Evolutionary conservation across 2,329 filamentous ascomycete species (phyloP), one percentile per base, ranked within the genome.

Genomic region (Aspergillus nomiae): DNA sequence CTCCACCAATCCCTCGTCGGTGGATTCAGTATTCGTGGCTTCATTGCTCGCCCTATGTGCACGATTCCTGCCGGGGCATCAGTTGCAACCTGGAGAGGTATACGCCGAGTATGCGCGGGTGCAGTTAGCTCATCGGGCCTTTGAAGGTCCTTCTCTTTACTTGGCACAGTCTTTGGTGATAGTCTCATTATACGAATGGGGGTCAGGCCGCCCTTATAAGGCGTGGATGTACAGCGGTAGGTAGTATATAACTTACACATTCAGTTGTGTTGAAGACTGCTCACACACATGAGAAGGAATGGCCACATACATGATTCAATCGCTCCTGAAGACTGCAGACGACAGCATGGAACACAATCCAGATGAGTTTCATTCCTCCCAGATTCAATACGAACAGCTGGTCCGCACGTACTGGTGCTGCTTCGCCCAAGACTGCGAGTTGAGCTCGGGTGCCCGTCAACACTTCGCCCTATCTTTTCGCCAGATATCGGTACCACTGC

Each of bases 191-290:
- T 77, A 77, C 46, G 75, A 77, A 62, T 77, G 75, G 75, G 75
- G 75, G 0, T 71, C 73, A 4, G 74, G 74, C 10, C 72, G 71
- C 4, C 74, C 75, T 3, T 77, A 77, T 61, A 74, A 76, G 50
- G 75, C 75, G 2, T 77, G 75, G 75, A 77, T 77, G 75, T 77
- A 77, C 59, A 77, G 75, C 53, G 75, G 75, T 76, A 66, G 21
- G 67, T 65, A 9, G 19, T 51, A 32, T 12, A 19, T 51, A 7
- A 7, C 28, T 12, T 21, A 8, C 10, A 19, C 21, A 9, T 12
- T 10, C 46, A n/a, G 3, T 0, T 7, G 46, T 3, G 7, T 32
- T 5, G 36, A 9, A 56, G 24, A 55, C 26, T 10, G 12, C 59
- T 70, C n/a, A 70, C 34, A 45, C 21, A 4, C 10, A 43, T 30